phyloP scores from a whole-genome alignment of 805 yeast species.

The Millerago galiae region DNA sequence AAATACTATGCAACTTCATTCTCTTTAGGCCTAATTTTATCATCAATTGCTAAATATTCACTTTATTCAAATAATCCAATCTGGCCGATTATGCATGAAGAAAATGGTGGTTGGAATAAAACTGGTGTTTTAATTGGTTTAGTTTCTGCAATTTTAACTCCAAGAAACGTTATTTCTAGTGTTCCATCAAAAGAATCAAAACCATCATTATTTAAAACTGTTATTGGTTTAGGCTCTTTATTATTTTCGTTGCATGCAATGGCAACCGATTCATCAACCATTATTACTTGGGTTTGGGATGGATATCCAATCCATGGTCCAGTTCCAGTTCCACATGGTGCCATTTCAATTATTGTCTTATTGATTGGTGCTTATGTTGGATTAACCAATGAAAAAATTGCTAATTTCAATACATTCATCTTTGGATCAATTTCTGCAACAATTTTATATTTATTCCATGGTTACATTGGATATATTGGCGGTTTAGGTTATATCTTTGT shows the following conservation, averaged over 20 bases:
- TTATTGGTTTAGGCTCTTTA: slow-evolving; percentile 71
- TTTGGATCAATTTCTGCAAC: slow-evolving; percentile 36
- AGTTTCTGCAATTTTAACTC: slow-evolving; percentile 57
- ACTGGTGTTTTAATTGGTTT: slow-evolving; percentile 62
- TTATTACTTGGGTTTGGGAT: slow-evolving; percentile 94
- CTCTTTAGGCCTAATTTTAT: slow-evolving; percentile 62
- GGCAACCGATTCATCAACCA: slow-evolving; percentile 76
- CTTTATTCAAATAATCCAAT: slow-evolving; percentile 85
- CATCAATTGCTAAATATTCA: slow-evolving; percentile 70
- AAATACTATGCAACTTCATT: slow-evolving; percentile 43
- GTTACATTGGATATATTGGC: slow-evolving; percentile 74
- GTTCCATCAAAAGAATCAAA: slow-evolving; percentile 18
- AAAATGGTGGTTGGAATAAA: slow-evolving; percentile 81
- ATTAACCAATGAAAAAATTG: slow-evolving; percentile 16
- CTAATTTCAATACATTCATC: slow-evolving; percentile 31
- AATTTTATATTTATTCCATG: slow-evolving; percentile 43
- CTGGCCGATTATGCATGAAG: slow-evolving; percentile 89
- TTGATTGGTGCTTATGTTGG: slow-evolving; percentile 50
- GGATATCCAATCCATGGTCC: slow-evolving; percentile 90
- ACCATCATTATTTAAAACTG: slow-evolving; percentile 42
- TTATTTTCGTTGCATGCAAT: slow-evolving; percentile 68
- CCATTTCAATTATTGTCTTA: slow-evolving; percentile 54
- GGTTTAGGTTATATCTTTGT: slow-evolving; percentile 63
- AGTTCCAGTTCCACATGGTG: slow-evolving; percentile 76
- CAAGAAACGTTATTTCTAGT: slow-evolving; percentile 19